These are phyloP conservation scores for Thermothelomyces thermophilus DNA, from an alignment of 2,329 filamentous ascomycete species.

Conservation along the genomic window DNA sequence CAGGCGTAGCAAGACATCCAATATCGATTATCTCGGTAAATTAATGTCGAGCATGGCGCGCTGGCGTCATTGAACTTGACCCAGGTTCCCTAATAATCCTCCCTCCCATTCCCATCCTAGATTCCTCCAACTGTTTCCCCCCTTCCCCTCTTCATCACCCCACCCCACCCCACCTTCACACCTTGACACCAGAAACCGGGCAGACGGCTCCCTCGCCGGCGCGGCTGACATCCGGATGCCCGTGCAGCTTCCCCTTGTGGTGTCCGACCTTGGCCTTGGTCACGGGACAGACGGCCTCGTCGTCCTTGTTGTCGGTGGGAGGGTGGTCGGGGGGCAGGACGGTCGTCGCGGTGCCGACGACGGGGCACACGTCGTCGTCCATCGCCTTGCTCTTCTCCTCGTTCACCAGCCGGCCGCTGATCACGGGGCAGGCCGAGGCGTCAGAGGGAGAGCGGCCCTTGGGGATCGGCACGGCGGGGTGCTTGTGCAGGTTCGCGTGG, in stretches of 20 bases:
- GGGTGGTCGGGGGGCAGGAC: slow-evolving; percentile 38
- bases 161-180: slow-evolving; percentile 7
- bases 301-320: slow-evolving; percentile 25
- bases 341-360: slow-evolving; percentile 37
- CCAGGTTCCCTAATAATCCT: no score
- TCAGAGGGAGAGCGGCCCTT: slow-evolving; percentile 27
- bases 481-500: slow-evolving; percentile 35
- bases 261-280: slow-evolving; percentile 38
- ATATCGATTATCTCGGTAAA: no score
- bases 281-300: slow-evolving; percentile 35
- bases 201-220: slow-evolving; percentile 31
- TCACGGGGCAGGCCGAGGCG: slow-evolving; percentile 34
- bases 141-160: neutral
- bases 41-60: no score
- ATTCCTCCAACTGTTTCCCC: neutral
- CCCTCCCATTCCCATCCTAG: no score
- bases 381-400: slow-evolving; percentile 35
- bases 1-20: no score
- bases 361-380: slow-evolving; percentile 38
- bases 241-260: slow-evolving; percentile 35
- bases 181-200: slow-evolving; percentile 33
- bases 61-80: no score
- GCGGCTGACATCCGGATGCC: slow-evolving; percentile 31
- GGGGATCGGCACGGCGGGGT: slow-evolving; percentile 32
- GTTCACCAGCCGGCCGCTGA: slow-evolving; percentile 29